These are phyloP conservation scores for Chaetothyriales sp. DNA, from an alignment of 2,329 filamentous ascomycete species.

Conservation along the genomic window DNA sequence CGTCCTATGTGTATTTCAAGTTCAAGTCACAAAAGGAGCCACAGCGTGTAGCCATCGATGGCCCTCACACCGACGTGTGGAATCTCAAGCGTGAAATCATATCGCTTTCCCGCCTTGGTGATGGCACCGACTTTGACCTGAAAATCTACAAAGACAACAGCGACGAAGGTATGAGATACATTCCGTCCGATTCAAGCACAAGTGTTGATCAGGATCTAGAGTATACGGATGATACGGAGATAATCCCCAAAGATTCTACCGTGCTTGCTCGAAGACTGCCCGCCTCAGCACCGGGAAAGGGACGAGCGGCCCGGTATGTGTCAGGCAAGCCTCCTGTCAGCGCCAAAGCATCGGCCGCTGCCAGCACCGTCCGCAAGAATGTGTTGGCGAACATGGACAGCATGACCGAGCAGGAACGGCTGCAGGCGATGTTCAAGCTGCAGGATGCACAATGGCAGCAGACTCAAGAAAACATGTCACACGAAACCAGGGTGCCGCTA, in stretches of 20 bases:
- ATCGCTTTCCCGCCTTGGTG: constrained; percentile 77
- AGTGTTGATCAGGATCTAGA: constrained; percentile 39
- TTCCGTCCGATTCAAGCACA: constrained; percentile 5
- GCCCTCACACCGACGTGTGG: constrained; percentile 94
- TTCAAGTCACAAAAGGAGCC: constrained; percentile 98
- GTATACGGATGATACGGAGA: constrained; percentile 95
- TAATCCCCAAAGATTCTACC: constrained; percentile 86
- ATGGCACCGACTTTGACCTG: constrained; percentile 91
- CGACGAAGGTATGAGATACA: constrained; percentile 55
- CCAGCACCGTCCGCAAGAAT: constrained; percentile 24
- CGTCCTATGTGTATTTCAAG: constrained; percentile 98
- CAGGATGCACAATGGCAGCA: constrained; percentile 85
- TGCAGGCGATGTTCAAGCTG: constrained; percentile 80
- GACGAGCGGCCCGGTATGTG: constrained; percentile 84
- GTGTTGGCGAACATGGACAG: constrained; percentile 47
- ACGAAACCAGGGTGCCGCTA: constrained; percentile 31
- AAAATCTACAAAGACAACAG: constrained; percentile 86
- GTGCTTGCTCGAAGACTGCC: constrained; percentile 80
- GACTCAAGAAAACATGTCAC: constrained; percentile 84
- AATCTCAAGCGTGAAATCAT: constrained; percentile 99
- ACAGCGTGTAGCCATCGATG: constrained; percentile 87
- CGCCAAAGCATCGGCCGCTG: constrained; percentile 47
- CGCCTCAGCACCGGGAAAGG: constrained; percentile 69
- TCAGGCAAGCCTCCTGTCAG: constrained; percentile 87
- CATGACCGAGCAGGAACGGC: constrained; percentile 85